phyloP scores from a whole-genome alignment of 768 basidiomycete species.

The Clitopilus passeckerianus region DNA sequence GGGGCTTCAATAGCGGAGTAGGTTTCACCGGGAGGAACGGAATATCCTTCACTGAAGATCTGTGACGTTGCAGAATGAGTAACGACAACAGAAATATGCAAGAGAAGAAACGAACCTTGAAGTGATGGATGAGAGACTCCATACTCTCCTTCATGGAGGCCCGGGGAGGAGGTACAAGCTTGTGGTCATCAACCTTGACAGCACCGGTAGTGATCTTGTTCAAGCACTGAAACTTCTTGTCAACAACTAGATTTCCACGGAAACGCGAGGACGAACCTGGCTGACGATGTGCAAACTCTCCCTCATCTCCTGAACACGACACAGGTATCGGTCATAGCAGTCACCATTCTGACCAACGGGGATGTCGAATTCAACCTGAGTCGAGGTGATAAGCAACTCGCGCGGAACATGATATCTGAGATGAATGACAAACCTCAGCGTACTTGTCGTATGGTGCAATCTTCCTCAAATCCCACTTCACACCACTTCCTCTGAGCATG shows the following conservation, averaged over 20 bases:
- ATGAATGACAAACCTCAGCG: constrained; percentile 53
- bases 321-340: constrained; percentile 96
- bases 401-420: neutral
- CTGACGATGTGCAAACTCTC: constrained; percentile 87
- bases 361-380: constrained; percentile 90
- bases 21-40: constrained; percentile 93
- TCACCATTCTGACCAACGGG: constrained; percentile 97
- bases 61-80: constrained; percentile 18
- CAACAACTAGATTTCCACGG: neutral
- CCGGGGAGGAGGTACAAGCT: constrained; percentile 92
- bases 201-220: constrained; percentile 96
- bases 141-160: constrained; percentile 99
- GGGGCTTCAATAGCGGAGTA: constrained; percentile 98
- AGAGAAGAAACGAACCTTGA: constrained; percentile 59
- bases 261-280: constrained; percentile 39
- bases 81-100: neutral
- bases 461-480: constrained; percentile 94
- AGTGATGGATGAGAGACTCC: constrained; percentile 97
- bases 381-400: neutral
- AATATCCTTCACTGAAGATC: constrained; percentile 96
- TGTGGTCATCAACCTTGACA: constrained; percentile 95
- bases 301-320: constrained; percentile 97
- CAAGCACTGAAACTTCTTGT: constrained; percentile 58
- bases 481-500: constrained; percentile 91
- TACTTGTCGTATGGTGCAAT: constrained; percentile 95